A percentile compares a stretch with the other conserved stretches of the same genome.
Evolutionary conservation across 106 monocot genomes (phyloP).

Genomic region (Platanthera guangdongensis): DNA sequence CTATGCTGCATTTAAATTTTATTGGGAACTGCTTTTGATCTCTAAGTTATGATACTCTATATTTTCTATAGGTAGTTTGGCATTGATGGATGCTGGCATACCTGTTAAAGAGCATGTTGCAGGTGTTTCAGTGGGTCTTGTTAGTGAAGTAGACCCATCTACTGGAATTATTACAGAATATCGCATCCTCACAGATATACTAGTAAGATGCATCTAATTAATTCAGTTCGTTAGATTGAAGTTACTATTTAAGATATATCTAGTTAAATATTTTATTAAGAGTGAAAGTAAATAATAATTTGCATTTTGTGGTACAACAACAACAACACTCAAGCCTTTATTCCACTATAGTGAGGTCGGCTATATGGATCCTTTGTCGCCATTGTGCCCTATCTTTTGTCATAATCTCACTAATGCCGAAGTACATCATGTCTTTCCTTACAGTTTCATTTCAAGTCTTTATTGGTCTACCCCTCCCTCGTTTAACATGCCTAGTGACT

Average conservation of each 20-base stretch:
- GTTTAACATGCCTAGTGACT: too few relatives aligned
- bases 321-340: too few relatives aligned
- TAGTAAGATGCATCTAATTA: slow-evolving; percentile 30
- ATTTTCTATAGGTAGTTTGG: slow-evolving; percentile 71
- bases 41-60: neutral
- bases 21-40: slow-evolving; percentile 1
- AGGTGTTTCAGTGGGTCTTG: slow-evolving; percentile 93
- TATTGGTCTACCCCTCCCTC: too few relatives aligned
- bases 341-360: too few relatives aligned
- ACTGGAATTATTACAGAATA: slow-evolving; percentile 65
- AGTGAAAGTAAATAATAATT: neutral
- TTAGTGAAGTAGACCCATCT: slow-evolving; percentile 66
- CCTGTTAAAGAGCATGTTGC: slow-evolving; percentile 92
- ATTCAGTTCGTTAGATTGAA: neutral
- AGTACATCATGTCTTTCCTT: too few relatives aligned
- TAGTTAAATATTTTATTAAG: neutral
- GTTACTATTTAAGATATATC: neutral
- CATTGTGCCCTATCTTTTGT: too few relatives aligned
- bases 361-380: too few relatives aligned
- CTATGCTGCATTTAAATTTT: neutral
- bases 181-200: slow-evolving; percentile 90
- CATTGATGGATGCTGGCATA: slow-evolving; percentile 99
- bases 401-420: too few relatives aligned
- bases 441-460: too few relatives aligned
- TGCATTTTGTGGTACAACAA: too few relatives aligned